Percentiles rank a stretch among this genome's conserved stretches.
Evolutionary conservation across 2,329 filamentous ascomycete genomes (phyloP).

Genomic region (Colletotrichum shisoi): DNA sequence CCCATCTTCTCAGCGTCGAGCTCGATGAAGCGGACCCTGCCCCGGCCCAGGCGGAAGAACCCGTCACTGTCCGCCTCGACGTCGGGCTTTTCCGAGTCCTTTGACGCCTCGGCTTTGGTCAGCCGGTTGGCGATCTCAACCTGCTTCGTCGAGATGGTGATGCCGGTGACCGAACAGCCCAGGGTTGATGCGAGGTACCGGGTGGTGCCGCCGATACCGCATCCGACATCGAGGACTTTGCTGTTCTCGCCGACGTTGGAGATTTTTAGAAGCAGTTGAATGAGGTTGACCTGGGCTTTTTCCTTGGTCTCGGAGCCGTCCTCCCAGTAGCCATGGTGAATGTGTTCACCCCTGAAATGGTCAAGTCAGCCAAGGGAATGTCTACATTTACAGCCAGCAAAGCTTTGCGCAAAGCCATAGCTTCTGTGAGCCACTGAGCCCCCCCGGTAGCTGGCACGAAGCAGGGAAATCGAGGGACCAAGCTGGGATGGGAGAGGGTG

Average conservation of each 20-base stretch:
- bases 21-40: constrained; percentile 63
- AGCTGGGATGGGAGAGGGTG: neutral
- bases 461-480: neutral
- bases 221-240: constrained; percentile 65
- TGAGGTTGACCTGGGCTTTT: constrained; percentile 64
- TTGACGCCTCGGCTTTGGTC: constrained; percentile 49
- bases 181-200: constrained; percentile 62
- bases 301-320: constrained; percentile 62
- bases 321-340: constrained; percentile 69
- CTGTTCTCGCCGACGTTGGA: constrained; percentile 46
- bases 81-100: constrained; percentile 23
- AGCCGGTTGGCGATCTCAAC: constrained; percentile 66
- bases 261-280: constrained; percentile 60
- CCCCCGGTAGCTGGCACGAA: neutral
- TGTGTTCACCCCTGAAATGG: constrained; percentile 64
- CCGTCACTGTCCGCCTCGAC: constrained; percentile 44
- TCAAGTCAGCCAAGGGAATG: constrained; percentile 15
- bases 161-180: constrained; percentile 63
- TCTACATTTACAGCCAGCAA: no score
- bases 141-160: constrained; percentile 67
- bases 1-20: constrained; percentile 69
- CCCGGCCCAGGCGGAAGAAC: constrained; percentile 53
- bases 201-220: constrained; percentile 67
- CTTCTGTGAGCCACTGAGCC: neutral
- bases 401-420: neutral